Percentiles rank a stretch among this genome's conserved stretches.
phyloP scores from a whole-genome alignment of 108 stramenopile species.

The Cyclotella kingstonii region DNA sequence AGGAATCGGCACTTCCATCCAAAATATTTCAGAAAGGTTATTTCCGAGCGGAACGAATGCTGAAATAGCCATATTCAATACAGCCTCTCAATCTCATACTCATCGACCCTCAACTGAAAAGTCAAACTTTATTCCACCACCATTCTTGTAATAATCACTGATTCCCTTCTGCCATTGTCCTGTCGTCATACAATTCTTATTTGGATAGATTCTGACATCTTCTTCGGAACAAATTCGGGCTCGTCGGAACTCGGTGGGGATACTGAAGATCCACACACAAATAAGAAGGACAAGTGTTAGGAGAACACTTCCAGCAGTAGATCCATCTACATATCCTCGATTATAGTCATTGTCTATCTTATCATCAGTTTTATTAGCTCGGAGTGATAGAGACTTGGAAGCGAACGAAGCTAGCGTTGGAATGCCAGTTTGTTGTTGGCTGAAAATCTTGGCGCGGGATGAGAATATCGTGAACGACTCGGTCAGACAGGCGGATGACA shows the following conservation, averaged over 20 bases:
- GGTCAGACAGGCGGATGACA: too few relatives aligned
- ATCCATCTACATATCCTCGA: constrained; percentile 26
- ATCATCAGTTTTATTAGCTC: too few relatives aligned
- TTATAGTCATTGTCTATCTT: constrained; percentile 12
- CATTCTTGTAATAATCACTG: constrained; percentile 47
- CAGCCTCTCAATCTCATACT: neutral
- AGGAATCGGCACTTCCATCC: too few relatives aligned
- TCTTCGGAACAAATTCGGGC: constrained; percentile 46
- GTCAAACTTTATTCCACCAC: constrained; percentile 48
- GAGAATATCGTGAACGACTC: too few relatives aligned
- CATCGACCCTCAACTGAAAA: constrained; percentile 33
- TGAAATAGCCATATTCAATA: neutral
- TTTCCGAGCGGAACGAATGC: neutral
- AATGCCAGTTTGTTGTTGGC: too few relatives aligned
- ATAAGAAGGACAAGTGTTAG: constrained; percentile 25
- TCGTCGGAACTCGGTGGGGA: constrained; percentile 53
- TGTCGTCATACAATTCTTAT: constrained; percentile 51
- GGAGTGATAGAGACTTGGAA: too few relatives aligned
- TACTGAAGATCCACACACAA: constrained; percentile 48
- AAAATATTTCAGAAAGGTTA: neutral
- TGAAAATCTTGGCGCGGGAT: too few relatives aligned
- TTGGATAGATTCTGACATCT: constrained; percentile 32
- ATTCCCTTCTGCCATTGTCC: constrained; percentile 41
- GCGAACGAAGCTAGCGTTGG: too few relatives aligned
- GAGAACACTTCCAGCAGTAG: constrained; percentile 14